These are phyloP conservation scores for Tulasnella sp. DNA, from an alignment of 768 basidiomycete species.

Conservation along the genomic window DNA sequence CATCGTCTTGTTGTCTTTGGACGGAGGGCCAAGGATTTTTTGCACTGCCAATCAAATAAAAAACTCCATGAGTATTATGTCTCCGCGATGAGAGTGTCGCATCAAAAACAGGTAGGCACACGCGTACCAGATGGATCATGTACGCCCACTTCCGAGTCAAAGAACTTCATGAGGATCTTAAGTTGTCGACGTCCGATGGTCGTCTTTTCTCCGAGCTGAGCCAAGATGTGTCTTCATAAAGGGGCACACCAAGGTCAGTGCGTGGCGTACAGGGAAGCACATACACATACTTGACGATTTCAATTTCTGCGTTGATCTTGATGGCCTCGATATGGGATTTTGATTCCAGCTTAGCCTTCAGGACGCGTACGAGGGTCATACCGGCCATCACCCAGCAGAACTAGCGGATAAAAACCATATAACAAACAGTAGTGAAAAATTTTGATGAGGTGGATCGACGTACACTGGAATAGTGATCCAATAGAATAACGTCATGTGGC, in stretches of 20 bases:
- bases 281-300: slow-evolving; percentile 4
- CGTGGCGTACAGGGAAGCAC: too few species aligned
- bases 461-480: slow-evolving; percentile 10
- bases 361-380: slow-evolving; percentile 4
- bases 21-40: background rate
- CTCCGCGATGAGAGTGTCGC: too few species aligned
- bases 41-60: too few species aligned
- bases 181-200: slow-evolving; percentile 6
- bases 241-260: background rate
- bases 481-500: slow-evolving; percentile 2
- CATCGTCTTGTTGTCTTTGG: background rate
- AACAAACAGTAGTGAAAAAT: too few species aligned
- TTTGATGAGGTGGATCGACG: too few species aligned
- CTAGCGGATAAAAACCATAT: too few species aligned
- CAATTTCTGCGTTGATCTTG: slow-evolving; percentile 10
- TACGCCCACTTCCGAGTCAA: background rate
- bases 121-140: background rate
- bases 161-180: background rate
- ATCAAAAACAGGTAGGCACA: too few species aligned
- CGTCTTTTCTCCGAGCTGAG: slow-evolving; percentile 9
- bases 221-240: background rate
- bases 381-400: slow-evolving; percentile 12
- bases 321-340: slow-evolving; percentile 1
- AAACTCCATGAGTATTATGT: too few species aligned
- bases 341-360: background rate